A percentile compares a stretch with the other conserved stretches of the same genome.
phyloP scores from a whole-genome alignment of 352 stramenopile genomes.

The Phytophthora fragariae region DNA sequence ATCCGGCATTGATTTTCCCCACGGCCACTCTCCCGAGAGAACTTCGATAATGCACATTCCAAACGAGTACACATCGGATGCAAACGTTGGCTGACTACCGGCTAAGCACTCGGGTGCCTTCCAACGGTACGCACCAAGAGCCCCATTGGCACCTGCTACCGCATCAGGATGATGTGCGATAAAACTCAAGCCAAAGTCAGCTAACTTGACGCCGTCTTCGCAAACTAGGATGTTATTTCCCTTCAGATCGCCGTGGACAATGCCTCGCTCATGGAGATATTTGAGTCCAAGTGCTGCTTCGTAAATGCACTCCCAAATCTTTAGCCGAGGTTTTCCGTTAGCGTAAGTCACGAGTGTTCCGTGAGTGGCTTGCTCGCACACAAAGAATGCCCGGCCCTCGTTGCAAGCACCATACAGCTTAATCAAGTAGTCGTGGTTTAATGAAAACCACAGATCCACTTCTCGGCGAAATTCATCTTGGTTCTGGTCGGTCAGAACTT shows the following conservation, averaged over 20 bases:
- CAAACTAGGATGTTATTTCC: constrained; percentile 4
- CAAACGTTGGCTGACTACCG: neutral
- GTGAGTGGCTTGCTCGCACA: constrained; percentile 2
- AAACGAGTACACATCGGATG: constrained; percentile 14
- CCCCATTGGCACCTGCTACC: neutral
- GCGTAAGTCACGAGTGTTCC: neutral
- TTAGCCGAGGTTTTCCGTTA: neutral
- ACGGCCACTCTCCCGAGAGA: neutral
- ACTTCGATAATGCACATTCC: constrained; percentile 12
- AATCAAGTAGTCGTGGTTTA: constrained; percentile 33
- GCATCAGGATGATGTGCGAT: neutral
- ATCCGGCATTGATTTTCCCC: neutral
- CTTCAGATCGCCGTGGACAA: constrained; percentile 14
- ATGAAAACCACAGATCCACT: constrained; percentile 30
- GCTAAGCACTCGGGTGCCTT: constrained; percentile 12
- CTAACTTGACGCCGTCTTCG: constrained; percentile 2
- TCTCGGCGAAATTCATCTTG: constrained; percentile 12
- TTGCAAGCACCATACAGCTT: constrained; percentile 11
- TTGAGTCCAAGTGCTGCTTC: neutral
- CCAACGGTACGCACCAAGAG: constrained; percentile 11
- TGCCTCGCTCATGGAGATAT: constrained; percentile 4
- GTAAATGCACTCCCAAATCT: constrained; percentile 7
- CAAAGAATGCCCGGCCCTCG: constrained; percentile 8
- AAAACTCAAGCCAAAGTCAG: constrained; percentile 9
- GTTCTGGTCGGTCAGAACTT: neutral